Evolutionary conservation across 345 rosid species (phyloP), one percentile per base, ranked within the genome.

Genomic region (Populus deltoides): DNA sequence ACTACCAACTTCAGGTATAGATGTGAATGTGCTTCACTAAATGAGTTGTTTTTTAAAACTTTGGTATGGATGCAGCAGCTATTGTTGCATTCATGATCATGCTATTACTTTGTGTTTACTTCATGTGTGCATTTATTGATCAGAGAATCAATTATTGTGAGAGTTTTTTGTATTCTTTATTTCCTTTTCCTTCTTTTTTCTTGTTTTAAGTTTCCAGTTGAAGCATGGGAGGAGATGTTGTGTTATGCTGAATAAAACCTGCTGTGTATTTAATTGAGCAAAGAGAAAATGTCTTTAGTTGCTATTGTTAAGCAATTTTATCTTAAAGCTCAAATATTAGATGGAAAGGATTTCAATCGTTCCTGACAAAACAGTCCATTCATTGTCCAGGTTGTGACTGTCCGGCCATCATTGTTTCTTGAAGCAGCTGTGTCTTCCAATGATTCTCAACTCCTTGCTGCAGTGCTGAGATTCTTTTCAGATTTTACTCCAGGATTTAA

Each of bases 381-480:
- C 35, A 68, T 61, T 75, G 77, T 83, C 57, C 90, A 96, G 98
- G 98, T 96, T 79, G 86, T 79, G 18, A 88, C 88, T 0, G 84
- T 92, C 79, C 88, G 87, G 35, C 93, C 98, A 0, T 87, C 94
- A 1, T 75, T 90, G 87, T 91, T 92, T 79, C 90, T 94, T 36
- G 97, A 92, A 85, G 94, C 96, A 41, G 96, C 98, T 24, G 86
- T 85, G 65, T 89, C 98, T 41, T 83, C 97, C 31, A 88, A 87
- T 47, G 90, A 97, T 78, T 73, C 94, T 5, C 96, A 92, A 75
- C 92, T 84, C 72, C 87, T 97, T 75, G 97, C 99, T 62, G 96
- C 98, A 2, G 96, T 94, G 53, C 84, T 97, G 76, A 90, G 99
- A 81, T 95, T 97, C 84, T 94, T 94, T 81, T 83, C 90, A 6